phyloP scores from a whole-genome alignment of 257 asterid species.

The Pogostemon cablin region DNA sequence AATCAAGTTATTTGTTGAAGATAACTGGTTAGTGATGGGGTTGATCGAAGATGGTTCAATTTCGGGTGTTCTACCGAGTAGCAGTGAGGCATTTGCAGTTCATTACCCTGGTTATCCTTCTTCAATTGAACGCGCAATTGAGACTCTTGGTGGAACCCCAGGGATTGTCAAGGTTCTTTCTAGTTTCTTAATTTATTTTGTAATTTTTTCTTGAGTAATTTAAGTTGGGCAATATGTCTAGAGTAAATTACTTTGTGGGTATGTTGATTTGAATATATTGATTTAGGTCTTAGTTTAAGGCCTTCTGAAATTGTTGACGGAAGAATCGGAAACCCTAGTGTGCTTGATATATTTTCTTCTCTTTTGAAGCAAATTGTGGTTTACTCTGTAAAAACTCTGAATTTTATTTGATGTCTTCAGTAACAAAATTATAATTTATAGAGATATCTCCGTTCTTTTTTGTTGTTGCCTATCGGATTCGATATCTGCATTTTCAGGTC shows the following conservation, averaged over 20 bases:
- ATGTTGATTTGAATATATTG: not conserved
- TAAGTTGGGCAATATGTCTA: conserved; percentile 1
- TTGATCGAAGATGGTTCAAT: conserved; percentile 67
- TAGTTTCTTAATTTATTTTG: not conserved
- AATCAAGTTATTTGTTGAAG: not conserved
- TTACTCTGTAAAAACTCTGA: too few species aligned
- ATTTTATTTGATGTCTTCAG: not conserved
- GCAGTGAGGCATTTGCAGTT: conserved; percentile 56
- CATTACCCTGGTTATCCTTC: conserved; percentile 96
- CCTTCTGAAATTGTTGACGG: too few species aligned
- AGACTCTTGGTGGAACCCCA: conserved; percentile 80
- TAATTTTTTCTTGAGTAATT: not conserved
- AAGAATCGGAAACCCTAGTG: too few species aligned
- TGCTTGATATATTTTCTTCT: too few species aligned
- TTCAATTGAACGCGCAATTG: conserved; percentile 73
- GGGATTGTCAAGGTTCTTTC: conserved; percentile 66
- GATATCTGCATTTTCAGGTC: conserved; percentile 47
- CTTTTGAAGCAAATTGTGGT: too few species aligned
- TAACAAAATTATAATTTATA: not conserved
- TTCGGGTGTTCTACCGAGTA: conserved; percentile 64
- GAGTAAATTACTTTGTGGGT: not conserved
- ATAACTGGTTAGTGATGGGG: conserved; percentile 56
- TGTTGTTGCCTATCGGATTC: conserved; percentile 9
- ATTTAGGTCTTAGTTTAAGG: too few species aligned
- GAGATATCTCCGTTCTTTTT: not conserved